phyloP scores from a whole-genome alignment of 2,329 filamentous ascomycete species.

The Hawksworthiomyces lignivorus region DNA sequence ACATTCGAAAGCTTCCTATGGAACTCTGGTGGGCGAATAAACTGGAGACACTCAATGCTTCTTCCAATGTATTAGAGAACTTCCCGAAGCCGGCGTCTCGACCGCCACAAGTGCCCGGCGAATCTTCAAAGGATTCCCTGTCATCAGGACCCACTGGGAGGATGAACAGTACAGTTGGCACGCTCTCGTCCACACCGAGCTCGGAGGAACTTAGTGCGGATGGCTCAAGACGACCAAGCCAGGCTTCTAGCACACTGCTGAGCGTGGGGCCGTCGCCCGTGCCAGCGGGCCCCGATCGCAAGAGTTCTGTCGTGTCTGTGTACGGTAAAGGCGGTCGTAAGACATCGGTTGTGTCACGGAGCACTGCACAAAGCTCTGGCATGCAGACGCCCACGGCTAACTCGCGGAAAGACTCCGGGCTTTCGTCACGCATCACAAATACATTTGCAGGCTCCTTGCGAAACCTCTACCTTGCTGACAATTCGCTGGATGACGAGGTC shows the following conservation, averaged over 20 bases:
- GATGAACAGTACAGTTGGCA: slow-evolving; percentile 29
- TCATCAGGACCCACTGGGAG: slow-evolving; percentile 32
- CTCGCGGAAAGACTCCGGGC: slow-evolving; percentile 77
- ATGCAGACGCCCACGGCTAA: slow-evolving; percentile 45
- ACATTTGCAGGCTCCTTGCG: slow-evolving; percentile 84
- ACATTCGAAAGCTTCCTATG: slow-evolving; percentile 76
- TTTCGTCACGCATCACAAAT: slow-evolving; percentile 69
- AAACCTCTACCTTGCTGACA: slow-evolving; percentile 85
- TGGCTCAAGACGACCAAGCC: slow-evolving; percentile 66
- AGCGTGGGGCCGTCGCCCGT: slow-evolving; percentile 70
- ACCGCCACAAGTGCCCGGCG: slow-evolving; percentile 50
- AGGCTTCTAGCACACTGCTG: slow-evolving; percentile 68
- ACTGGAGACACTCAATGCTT: slow-evolving; percentile 86
- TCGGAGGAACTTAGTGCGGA: slow-evolving; percentile 65
- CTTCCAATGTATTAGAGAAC: slow-evolving; percentile 82
- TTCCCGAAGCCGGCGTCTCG: slow-evolving; percentile 83
- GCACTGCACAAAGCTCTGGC: slow-evolving; percentile 37
- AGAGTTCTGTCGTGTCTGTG: slow-evolving; percentile 77
- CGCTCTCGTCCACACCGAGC: slow-evolving; percentile 55
- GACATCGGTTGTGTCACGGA: slow-evolving; percentile 70
- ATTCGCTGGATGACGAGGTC: slow-evolving; percentile 86
- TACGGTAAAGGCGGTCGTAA: slow-evolving; percentile 75
- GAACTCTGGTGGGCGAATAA: slow-evolving; percentile 96
- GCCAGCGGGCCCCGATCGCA: slow-evolving; percentile 53
- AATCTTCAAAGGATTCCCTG: slow-evolving; percentile 23